These are phyloP conservation scores for Pleurotus eryngii DNA, from an alignment of 768 basidiomycete genomes.

Conservation along the genomic window DNA sequence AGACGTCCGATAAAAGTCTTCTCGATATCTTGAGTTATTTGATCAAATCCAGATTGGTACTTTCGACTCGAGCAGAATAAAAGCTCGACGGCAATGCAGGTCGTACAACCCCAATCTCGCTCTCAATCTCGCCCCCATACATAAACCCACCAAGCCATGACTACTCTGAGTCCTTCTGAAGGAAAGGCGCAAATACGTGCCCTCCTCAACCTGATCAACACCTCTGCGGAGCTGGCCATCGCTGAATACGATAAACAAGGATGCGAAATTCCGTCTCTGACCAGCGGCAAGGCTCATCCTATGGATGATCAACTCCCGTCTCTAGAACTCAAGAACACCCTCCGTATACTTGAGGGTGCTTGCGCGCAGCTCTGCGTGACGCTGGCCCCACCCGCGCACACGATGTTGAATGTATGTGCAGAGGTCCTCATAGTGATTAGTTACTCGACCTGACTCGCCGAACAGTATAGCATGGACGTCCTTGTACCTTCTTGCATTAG, in stretches of 20 bases:
- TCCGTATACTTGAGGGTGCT: constrained; percentile 17
- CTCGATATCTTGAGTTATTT: no score
- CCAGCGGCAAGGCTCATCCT: constrained; percentile 3
- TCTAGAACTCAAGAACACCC: constrained; percentile 12
- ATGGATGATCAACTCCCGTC: constrained; percentile 4
- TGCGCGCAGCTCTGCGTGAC: constrained; percentile 17
- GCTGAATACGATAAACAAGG: constrained; percentile 14
- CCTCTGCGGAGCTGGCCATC: constrained; percentile 17
- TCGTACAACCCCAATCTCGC: no score
- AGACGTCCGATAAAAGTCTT: no score
- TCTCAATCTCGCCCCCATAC: no score
- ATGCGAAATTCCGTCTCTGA: constrained; percentile 9
- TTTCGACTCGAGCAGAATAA: no score
- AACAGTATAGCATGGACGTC: neutral
- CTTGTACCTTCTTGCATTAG: neutral
- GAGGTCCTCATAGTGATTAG: neutral
- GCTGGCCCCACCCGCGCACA: constrained; percentile 13
- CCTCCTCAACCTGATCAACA: constrained; percentile 27
- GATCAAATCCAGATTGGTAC: no score
- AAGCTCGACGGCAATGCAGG: no score
- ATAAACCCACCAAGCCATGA: no score
- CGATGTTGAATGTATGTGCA: constrained; percentile 14
- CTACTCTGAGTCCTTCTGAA: no score
- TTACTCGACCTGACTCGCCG: neutral
- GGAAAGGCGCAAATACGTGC: constrained; percentile 21